Base-by-base conservation (phyloP, 1,284 basidiomycete genomes). In the Cystobasidium slooffiae region DNA sequence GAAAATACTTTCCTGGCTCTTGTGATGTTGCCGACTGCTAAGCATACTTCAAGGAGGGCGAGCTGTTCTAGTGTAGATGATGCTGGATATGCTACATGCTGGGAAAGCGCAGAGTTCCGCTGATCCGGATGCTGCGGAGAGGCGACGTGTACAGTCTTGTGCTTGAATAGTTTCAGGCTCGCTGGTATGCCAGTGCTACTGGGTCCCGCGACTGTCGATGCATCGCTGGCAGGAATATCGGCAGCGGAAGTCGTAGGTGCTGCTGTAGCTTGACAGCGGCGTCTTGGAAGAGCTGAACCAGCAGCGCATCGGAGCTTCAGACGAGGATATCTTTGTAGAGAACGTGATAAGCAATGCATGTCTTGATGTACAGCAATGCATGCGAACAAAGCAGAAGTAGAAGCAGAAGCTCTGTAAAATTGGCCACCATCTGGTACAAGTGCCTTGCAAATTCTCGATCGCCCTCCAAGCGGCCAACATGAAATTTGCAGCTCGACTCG, bases 11-110 rank as follows among this genome's bases (percentile, higher is more conserved):
- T 78, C 58, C 78, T 77, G 0, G 79, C 79, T 7, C 79, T 74
- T 5, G 72, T n/a, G 79, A 92, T 89, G 81, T 89, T 88, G 0
- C 88, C 81, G 75, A 89, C 87, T 80, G 89, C 86, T 18, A 93
- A 82, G 81, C 92, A 93, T 0, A 91, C 90, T 77, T 91, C 88
- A 81, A 94, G 90, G 76, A 93, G 86, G 0, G 90, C 87, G 12
- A 91, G 81, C 62, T 86, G 84, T 80, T 92, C 90, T 24, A 64
- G 12, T 14, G 61, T 61, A 12, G 53, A 41, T 7, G 74, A 75
- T n/a, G 74, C 69, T 18, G 74, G 74, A 64, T 62, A 75, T 14
- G 55, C 24, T 7, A 14, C 46, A 49, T 69, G 63, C 68, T 75
- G 74, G 22, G 59, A 22, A 3, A 72, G 61, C 12, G 66, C 20